Percentiles rank a stretch among this genome's conserved stretches.
These are phyloP conservation scores for Lentinus brumalis DNA, from an alignment of 768 basidiomycete genomes.

Conservation along the genomic window DNA sequence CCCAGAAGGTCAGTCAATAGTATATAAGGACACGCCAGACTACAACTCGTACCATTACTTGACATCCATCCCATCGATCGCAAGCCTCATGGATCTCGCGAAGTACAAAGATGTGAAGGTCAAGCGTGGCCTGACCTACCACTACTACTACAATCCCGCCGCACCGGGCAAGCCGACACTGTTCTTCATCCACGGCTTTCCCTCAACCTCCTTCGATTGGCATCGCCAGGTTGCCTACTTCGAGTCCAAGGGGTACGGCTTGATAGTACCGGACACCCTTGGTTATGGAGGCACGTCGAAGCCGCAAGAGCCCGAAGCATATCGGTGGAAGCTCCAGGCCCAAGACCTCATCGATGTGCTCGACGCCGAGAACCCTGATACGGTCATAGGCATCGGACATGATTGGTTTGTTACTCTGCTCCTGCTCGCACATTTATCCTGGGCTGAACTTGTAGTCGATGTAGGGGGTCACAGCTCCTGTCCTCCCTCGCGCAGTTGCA, in stretches of 20 bases:
- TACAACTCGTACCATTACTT: not conserved
- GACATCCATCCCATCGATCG: not conserved
- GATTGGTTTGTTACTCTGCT: slow-evolving; percentile 31
- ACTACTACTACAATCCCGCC: slow-evolving; percentile 35
- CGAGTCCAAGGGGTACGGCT: slow-evolving; percentile 40
- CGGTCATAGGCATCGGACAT: slow-evolving; percentile 36
- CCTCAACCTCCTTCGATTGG: slow-evolving; percentile 45
- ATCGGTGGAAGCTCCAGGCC: slow-evolving; percentile 27
- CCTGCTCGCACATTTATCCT: too few species aligned
- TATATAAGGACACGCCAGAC: not conserved
- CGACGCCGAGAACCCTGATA: slow-evolving; percentile 30
- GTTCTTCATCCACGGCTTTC: slow-evolving; percentile 48
- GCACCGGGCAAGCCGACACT: slow-evolving; percentile 37
- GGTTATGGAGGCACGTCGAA: slow-evolving; percentile 50
- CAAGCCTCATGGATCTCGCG: slow-evolving; percentile 21
- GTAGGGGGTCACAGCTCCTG: slow-evolving; percentile 2
- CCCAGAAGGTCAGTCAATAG: too few species aligned
- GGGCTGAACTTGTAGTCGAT: not conserved
- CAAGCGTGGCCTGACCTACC: slow-evolving; percentile 36
- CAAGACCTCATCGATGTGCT: slow-evolving; percentile 39
- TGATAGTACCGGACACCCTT: slow-evolving; percentile 49
- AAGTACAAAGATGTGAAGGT: slow-evolving; percentile 35
- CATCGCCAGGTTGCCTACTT: slow-evolving; percentile 41
- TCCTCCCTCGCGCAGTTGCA: slow-evolving; percentile 19
- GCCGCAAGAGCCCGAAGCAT: slow-evolving; percentile 34